Conservation (phyloP, 2,329 filamentous ascomycete species). For the Colletotrichum sp. region DNA sequence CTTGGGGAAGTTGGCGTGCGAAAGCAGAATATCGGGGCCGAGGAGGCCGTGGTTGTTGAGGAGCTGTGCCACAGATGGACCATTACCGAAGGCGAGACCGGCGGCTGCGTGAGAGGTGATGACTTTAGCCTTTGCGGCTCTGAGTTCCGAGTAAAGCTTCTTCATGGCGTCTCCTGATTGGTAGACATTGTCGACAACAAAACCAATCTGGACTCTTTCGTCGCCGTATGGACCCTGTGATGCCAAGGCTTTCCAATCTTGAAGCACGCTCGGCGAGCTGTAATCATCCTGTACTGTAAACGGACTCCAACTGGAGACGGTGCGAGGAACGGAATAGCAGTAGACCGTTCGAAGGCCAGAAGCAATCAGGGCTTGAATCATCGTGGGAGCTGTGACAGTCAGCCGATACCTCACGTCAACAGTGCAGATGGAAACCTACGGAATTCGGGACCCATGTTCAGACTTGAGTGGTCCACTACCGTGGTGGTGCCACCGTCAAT, state of each 20-base stretch:
- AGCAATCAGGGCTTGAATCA: constrained; percentile 38
- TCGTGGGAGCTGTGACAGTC: constrained; percentile 27
- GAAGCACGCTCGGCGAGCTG: constrained; percentile 39
- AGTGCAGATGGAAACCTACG: neutral
- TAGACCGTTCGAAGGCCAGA: constrained; percentile 52
- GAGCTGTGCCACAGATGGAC: neutral
- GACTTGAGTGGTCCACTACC: constrained; percentile 17
- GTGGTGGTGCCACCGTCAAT: constrained; percentile 48
- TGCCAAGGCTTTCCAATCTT: constrained; percentile 29
- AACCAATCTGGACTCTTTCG: constrained; percentile 43
- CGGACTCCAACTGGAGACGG: constrained; percentile 33
- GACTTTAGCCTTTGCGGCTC: constrained; percentile 37
- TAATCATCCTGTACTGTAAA: constrained; percentile 27
- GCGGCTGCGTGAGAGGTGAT: constrained; percentile 35
- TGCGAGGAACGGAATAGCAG: constrained; percentile 40
- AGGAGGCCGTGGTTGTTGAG: neutral
- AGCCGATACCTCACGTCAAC: accelerated
- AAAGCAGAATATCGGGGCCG: neutral
- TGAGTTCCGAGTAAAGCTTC: constrained; percentile 38
- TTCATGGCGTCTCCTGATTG: constrained; percentile 39
- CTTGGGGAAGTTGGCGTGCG: constrained; percentile 32
- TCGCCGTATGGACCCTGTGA: constrained; percentile 7
- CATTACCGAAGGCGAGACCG: neutral
- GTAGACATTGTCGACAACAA: constrained; percentile 48
- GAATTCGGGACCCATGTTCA: constrained; percentile 8